Conservation (phyloP, 2,329 filamentous ascomycete genomes). For the Orbilia brochopaga region DNA sequence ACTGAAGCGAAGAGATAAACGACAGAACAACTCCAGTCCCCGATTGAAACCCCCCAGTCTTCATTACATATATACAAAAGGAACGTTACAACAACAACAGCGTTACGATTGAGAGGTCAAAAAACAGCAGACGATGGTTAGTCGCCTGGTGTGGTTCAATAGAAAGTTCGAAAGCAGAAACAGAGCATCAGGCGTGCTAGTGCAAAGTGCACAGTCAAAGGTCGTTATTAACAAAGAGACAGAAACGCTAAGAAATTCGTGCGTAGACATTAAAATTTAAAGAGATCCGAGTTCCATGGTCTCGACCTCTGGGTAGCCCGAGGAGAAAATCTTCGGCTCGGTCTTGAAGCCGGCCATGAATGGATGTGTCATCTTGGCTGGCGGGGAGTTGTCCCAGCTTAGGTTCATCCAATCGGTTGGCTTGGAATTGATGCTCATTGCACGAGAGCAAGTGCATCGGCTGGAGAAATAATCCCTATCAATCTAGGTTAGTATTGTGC, state of each 20-base stretch:
- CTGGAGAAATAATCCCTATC: conserved; percentile 48
- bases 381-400: conserved; percentile 49
- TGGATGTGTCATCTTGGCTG: conserved; percentile 35
- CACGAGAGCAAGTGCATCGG: conserved; percentile 34
- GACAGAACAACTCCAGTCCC: conserved; percentile 41
- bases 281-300: conserved; percentile 47
- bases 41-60: conserved; percentile 23
- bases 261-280: conserved; percentile 17
- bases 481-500: conserved; percentile 9
- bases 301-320: conserved; percentile 46
- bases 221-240: conserved; percentile 18
- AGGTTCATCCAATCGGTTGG: conserved; percentile 46
- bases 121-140: background rate
- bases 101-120: background rate
- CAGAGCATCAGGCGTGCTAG: too few species aligned
- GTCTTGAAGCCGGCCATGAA: conserved; percentile 44
- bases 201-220: conserved; percentile 8
- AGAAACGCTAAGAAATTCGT: conserved; percentile 19
- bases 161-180: too few species aligned
- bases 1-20: conserved; percentile 17
- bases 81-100: conserved; percentile 3
- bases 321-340: conserved; percentile 45
- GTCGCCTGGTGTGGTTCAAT: background rate
- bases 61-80: conserved; percentile 50
- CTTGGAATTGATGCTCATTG: conserved; percentile 31